phyloP scores from a whole-genome alignment of 495 filamentous ascomycete genomes.

The Penicillium egyptiacum region DNA sequence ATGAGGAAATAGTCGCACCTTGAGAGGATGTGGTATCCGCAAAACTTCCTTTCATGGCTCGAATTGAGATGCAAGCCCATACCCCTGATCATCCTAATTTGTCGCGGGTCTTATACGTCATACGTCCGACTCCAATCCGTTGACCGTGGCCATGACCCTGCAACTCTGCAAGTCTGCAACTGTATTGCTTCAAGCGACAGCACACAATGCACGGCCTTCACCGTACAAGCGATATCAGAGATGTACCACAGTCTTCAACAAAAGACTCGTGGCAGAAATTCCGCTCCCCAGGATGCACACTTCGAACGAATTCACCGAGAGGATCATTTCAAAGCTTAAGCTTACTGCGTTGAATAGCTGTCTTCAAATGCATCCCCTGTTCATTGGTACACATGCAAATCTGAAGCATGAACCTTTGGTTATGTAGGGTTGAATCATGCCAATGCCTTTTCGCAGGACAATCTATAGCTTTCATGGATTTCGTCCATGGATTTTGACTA shows the following conservation, averaged over 20 bases:
- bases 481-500: neutral
- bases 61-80: neutral
- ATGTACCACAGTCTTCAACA: neutral
- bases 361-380: neutral
- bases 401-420: neutral
- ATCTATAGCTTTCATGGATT: slow-evolving; percentile 5
- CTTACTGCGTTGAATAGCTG: too few species aligned
- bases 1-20: slow-evolving; percentile 43
- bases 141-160: neutral
- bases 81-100: neutral
- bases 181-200: neutral
- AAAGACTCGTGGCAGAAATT: neutral
- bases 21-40: slow-evolving; percentile 2
- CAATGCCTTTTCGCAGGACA: neutral
- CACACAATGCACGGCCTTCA: neutral
- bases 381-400: neutral
- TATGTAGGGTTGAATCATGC: neutral
- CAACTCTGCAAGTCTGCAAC: slow-evolving; percentile 1
- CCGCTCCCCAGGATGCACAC: neutral
- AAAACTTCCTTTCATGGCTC: neutral
- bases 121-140: neutral
- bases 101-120: neutral
- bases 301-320: neutral
- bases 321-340: neutral
- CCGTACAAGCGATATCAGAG: neutral